Evolutionary conservation across 139 green algal species (phyloP), one percentile per base, ranked within the genome.

Genomic region (Ettlia oleoabundans): DNA sequence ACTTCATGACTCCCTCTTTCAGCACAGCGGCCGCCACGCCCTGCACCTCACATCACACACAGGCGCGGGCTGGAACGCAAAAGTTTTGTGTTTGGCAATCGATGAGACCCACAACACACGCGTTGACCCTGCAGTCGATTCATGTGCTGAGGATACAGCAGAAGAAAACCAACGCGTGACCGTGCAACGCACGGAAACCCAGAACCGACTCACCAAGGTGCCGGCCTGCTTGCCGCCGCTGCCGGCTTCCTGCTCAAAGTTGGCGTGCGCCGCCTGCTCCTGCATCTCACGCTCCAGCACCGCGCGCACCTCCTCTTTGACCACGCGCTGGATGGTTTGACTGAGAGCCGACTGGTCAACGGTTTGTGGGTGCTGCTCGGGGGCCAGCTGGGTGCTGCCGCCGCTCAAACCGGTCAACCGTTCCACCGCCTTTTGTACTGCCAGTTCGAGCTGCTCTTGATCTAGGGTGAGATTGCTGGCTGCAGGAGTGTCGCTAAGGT

Each of bases 231-330:
- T 52, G 65, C 13, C 10, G 47, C 13, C 47, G 47, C 47, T 58
- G 40, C 41, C 22, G 37, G 51, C 51, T 40, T 76, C 68, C 28
- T 30, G 37, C 10, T 62, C 38, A 18, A 58, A 58, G 13, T 10
- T 15, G 47, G 10, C 47, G 47, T 58, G 47, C 47, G 15, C 47
- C 47, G 64, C 64, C 64, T 41, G 61, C 61, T 28, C 61, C 61
- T 37, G 7, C 30, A 71, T 7, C 64, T 71, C 66, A 51, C 2
- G 2, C 37, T 73, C 66, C 15, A 63, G 40, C 24, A 42, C 70
- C 18, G n/a, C 42, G 13, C 62, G 43, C 70, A 77, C 70, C 42
- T 64, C 70, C 10, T 76, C 68, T 28, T 61, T 40, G 26, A 76
- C n/a, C 24, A 76, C 19, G 3, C 6, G 42, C 26, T 76, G 68